Evolutionary conservation across 2,329 filamentous ascomycete species (phyloP).

Genomic region (Malbranchea zuffiana): DNA sequence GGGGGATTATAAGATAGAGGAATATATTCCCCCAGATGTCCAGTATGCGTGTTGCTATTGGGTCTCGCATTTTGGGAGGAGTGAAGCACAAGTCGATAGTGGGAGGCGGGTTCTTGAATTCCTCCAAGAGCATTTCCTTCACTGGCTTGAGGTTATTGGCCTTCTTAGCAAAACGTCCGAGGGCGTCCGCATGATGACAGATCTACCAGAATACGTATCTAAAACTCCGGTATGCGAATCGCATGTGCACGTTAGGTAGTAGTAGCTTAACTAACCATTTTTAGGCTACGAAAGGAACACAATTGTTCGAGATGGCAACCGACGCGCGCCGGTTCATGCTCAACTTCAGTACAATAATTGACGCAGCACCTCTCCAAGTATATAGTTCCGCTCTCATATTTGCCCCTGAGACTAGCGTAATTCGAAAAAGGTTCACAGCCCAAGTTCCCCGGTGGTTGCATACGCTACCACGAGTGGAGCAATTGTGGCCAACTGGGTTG

Average conservation of each 20-base stretch:
- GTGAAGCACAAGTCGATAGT: neutral
- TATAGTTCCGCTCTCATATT: slow-evolving; percentile 28
- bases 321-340: slow-evolving; percentile 26
- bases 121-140: slow-evolving; percentile 6
- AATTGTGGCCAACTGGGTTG: neutral
- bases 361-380: slow-evolving; percentile 27
- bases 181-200: neutral
- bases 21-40: neutral
- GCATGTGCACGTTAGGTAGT: too few species aligned
- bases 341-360: slow-evolving; percentile 19
- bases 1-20: neutral
- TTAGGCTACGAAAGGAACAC: too few species aligned
- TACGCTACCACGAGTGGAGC: neutral
- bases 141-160: slow-evolving; percentile 17
- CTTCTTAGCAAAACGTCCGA: neutral
- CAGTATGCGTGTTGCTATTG: slow-evolving; percentile 5
- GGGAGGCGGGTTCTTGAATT: slow-evolving; percentile 1
- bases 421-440: slow-evolving; percentile 18
- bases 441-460: slow-evolving; percentile 15
- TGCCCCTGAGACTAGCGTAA: slow-evolving; percentile 19
- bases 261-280: too few species aligned
- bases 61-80: neutral
- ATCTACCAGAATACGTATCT: too few species aligned
- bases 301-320: too few species aligned
- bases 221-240: too few species aligned